These are phyloP conservation scores for Botrytis galanthina DNA, from an alignment of 2,329 filamentous ascomycete species.

Conservation along the genomic window DNA sequence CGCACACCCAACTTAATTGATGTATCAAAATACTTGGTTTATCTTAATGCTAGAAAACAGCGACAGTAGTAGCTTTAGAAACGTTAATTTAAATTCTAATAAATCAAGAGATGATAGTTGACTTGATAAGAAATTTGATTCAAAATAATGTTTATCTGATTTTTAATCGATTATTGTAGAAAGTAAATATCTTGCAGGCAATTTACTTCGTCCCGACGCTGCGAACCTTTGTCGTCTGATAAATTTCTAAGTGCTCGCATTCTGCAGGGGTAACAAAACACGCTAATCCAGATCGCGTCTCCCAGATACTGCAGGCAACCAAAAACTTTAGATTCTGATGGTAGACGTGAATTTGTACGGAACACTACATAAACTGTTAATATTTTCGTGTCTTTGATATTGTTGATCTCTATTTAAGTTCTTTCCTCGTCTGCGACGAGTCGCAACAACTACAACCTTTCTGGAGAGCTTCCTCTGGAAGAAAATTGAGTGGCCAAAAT, in stretches of 20 bases:
- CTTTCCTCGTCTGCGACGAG: neutral
- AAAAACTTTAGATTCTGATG: neutral
- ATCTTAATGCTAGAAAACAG: neutral
- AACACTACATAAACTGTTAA: neutral
- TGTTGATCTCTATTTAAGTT: neutral
- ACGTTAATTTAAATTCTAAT: accelerated
- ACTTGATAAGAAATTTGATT: accelerated
- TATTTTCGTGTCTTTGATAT: constrained; percentile 9
- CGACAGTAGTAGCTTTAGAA: neutral
- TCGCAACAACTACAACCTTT: neutral
- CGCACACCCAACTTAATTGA: neutral
- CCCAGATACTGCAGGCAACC: constrained; percentile 19
- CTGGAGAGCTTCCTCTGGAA: neutral
- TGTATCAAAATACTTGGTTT: neutral
- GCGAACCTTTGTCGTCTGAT: constrained; percentile 9
- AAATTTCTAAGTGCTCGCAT: constrained; percentile 16
- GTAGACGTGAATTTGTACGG: neutral
- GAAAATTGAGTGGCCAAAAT: constrained; percentile 25
- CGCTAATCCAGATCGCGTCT: constrained; percentile 30
- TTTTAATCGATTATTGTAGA: neutral
- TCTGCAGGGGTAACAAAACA: constrained; percentile 24
- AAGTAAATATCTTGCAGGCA: neutral
- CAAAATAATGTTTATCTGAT: neutral
- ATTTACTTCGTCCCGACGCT: neutral
- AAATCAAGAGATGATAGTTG: neutral